Evolutionary conservation across 139 green algal species (phyloP), one percentile per base, ranked within the genome.

Genomic region (Chlorella ohadii): DNA sequence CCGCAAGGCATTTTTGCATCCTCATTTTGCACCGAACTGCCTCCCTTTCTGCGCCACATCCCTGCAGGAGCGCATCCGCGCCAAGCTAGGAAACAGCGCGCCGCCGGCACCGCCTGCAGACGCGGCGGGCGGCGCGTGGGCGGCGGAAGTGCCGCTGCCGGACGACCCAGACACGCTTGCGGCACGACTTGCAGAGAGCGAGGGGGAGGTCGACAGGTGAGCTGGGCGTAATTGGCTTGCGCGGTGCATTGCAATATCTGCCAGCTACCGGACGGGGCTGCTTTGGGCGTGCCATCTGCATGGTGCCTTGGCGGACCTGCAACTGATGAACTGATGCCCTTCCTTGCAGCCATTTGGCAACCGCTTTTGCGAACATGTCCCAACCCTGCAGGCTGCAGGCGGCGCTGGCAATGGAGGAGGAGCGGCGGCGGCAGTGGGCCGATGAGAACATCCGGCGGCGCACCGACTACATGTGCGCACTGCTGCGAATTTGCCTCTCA

Each of bases 381-480:
- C n/a, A n/a, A n/a, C 17, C 38, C 3, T 84, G 79, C 90, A 95
- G 92, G 66, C 41, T 94, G 79, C 72, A 88, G 57, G 73, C 88
- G 33, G 55, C 87, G n/a, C 85, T 98, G 1, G 81, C 79, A 15
- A 78, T 74, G 25, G 96, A 99, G 90, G 86, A 93, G 47, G 85
- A 93, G 22, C 98, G 97, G 89, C 83, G 86, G 20, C 31, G 76
- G 73, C 47, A 70, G 9, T 99, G 97, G 97, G 85, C 81, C 15
- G 89, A 95, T 0, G 97, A 99, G 78, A 99, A 99, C 89, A 83
- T 97, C 9, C 91, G 97, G 9, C 88, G 97, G 11, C 93, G 94
- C 63, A 96, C 98, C 74, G 98, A 98, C 89, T 99, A 97, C 91
- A 91, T 98, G 65, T 72, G 5, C 15, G 64, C 27, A 71, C 5